Base-by-base conservation (phyloP, 1,139 yeast species). In the Hansenula lynferdii region DNA sequence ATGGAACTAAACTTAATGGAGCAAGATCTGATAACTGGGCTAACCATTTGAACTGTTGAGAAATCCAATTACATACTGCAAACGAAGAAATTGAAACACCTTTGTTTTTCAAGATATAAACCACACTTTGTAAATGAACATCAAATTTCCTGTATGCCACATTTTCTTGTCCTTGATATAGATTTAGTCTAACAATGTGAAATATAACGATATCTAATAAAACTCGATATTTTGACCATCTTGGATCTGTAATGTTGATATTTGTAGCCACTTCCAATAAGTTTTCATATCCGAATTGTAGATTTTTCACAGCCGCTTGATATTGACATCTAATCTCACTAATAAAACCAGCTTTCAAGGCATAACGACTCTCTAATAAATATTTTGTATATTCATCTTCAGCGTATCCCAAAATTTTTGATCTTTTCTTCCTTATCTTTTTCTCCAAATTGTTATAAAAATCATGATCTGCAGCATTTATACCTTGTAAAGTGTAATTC, bases 81-180 rank as follows among this genome's bases (percentile, higher is more conserved):
- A 50, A 62, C 3, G 61, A 54, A n/a, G 53, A 51, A 8, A 50
- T 48, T 9, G 43, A 26, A 8, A 61, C 42, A 14, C 48, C 40
- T 29, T 57, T 44, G 12, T 33, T 20, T 15, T 60, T 54, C 11
- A 63, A 41, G 17, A 67, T 49, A n/a, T 60, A 54, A 3, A 62
- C 42, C 1, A 70, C 63, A 41, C 73, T 73, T 19, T 67, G 67
- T 2, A 83, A 55, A 60, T 86, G 96, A 8, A 75, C 65, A 31
- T 70, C 69, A 53, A 85, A 87, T 54, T 80, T 83, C 41, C 72
- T 69, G 48, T 77, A 72, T 0, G 89, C 86, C 28, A 67, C 50
- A 29, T 79, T 67, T 1, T 84, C 72, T 46, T 75, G 77, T 32
- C 75, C 83, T 20, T 76, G 47, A n/a, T 84, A 76, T 28, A 85